Evolutionary conservation across 1,284 basidiomycete species (phyloP).

Genomic region (Puccinia hordei): DNA sequence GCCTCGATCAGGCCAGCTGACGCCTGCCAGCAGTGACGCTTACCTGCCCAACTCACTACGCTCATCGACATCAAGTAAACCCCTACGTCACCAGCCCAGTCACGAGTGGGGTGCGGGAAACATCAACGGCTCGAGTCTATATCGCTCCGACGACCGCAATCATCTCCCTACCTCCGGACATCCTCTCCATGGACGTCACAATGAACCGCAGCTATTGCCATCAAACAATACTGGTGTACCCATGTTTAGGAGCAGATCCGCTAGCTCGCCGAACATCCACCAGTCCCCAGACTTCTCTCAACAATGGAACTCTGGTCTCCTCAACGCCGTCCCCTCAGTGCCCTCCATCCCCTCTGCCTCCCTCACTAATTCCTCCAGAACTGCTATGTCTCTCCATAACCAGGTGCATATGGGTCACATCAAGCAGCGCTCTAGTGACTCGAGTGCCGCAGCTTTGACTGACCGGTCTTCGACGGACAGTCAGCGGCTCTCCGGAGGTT

Average conservation of each 20-base stretch:
- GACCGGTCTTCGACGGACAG: slow-evolving; percentile 40
- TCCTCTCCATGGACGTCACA: slow-evolving; percentile 1
- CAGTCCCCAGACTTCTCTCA: slow-evolving; percentile 53
- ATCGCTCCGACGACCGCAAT: slow-evolving; percentile 45
- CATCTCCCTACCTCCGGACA: slow-evolving; percentile 24
- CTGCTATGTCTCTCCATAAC: neutral
- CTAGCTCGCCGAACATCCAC: slow-evolving; percentile 62
- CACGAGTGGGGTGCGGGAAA: slow-evolving; percentile 54
- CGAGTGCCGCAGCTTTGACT: slow-evolving; percentile 13
- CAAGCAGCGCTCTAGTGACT: slow-evolving; percentile 34
- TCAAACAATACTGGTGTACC: slow-evolving; percentile 51
- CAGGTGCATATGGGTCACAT: slow-evolving; percentile 15
- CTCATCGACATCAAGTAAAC: slow-evolving; percentile 55
- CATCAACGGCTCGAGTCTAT: slow-evolving; percentile 11
- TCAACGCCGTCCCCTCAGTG: slow-evolving; percentile 18
- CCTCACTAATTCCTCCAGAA: neutral
- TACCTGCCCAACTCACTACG: slow-evolving; percentile 51
- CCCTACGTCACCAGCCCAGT: slow-evolving; percentile 54
- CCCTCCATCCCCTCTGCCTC: slow-evolving; percentile 9
- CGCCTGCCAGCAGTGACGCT: slow-evolving; percentile 30
- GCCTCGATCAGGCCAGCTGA: slow-evolving; percentile 42
- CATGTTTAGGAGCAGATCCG: slow-evolving; percentile 61
- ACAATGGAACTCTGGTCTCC: neutral
- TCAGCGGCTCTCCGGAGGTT: slow-evolving; percentile 15
- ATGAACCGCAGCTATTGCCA: neutral